Percentiles rank a stretch among this genome's conserved stretches.
Evolutionary conservation across 2,329 filamentous ascomycete genomes (phyloP).

Genomic region (Aspergillus persii): DNA sequence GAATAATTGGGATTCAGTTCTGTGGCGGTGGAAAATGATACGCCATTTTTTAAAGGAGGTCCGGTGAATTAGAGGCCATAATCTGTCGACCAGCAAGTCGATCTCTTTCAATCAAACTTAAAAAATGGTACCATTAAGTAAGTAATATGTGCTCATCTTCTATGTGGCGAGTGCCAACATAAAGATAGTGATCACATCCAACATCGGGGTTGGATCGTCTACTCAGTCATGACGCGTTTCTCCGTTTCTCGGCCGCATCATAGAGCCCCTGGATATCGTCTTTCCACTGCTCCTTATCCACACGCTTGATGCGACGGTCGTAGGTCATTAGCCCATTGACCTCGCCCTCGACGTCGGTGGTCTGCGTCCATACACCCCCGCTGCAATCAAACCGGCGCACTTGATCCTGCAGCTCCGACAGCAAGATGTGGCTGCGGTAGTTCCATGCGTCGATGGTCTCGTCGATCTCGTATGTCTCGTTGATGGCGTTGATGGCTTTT

Average conservation of each 20-base stretch:
- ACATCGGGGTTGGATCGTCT: not conserved
- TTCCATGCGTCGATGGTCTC: constrained; percentile 61
- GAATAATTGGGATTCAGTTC: too few relatives aligned
- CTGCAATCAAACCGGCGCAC: constrained; percentile 60
- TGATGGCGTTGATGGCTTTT: constrained; percentile 58
- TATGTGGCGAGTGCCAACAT: not conserved
- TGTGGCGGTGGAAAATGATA: too few relatives aligned
- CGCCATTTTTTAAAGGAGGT: too few relatives aligned
- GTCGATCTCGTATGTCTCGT: constrained; percentile 67
- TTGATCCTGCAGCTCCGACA: constrained; percentile 50
- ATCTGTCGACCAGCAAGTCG: too few relatives aligned
- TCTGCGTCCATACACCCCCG: constrained; percentile 70
- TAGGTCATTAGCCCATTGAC: constrained; percentile 71
- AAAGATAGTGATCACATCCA: not conserved
- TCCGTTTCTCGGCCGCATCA: constrained; percentile 46
- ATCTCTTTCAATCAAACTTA: not conserved
- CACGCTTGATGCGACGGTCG: constrained; percentile 58
- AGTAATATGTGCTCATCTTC: not conserved
- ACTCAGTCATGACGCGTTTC: not conserved
- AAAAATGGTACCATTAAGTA: not conserved
- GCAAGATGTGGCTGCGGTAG: constrained; percentile 58
- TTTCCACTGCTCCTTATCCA: constrained; percentile 59
- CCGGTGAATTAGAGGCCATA: too few relatives aligned
- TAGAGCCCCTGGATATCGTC: constrained; percentile 60
- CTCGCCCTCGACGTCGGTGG: constrained; percentile 71